Evolutionary conservation across 805 yeast genomes (phyloP).

Genomic region (Kazachstania viticola): DNA sequence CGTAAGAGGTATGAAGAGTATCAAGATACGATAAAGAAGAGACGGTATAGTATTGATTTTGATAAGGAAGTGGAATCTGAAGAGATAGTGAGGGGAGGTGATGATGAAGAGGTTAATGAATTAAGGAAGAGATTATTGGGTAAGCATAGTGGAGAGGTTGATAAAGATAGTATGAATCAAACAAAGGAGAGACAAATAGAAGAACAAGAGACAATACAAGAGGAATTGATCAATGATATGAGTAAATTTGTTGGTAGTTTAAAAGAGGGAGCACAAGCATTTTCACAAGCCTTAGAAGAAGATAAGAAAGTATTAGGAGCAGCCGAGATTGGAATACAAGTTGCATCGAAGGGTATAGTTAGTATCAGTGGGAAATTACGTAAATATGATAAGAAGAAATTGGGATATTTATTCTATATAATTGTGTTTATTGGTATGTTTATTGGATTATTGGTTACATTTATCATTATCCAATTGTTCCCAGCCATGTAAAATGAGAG

Average conservation of each 20-base stretch:
- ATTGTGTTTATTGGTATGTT: constrained; percentile 18
- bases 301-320: constrained; percentile 30
- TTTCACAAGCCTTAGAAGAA: constrained; percentile 29
- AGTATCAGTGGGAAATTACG: constrained; percentile 23
- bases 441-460: constrained; percentile 25
- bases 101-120: constrained; percentile 23
- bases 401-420: constrained; percentile 22
- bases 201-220: constrained; percentile 29
- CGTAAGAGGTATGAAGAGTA: constrained; percentile 10
- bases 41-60: constrained; percentile 23
- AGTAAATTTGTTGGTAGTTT: constrained; percentile 27
- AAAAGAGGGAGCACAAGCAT: constrained; percentile 31
- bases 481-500: constrained; percentile 26
- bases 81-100: constrained; percentile 1
- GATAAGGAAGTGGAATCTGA: constrained; percentile 9
- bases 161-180: constrained; percentile 1
- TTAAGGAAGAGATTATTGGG: constrained; percentile 26
- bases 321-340: constrained; percentile 32
- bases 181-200: constrained; percentile 27
- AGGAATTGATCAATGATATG: constrained; percentile 29
- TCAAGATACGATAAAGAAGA: constrained; percentile 10
- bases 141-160: constrained; percentile 4
- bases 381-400: constrained; percentile 22
- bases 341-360: constrained; percentile 28
- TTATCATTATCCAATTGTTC: constrained; percentile 28